Base-by-base conservation (phyloP, 805 yeast genomes). In the Candida odintsovae region DNA sequence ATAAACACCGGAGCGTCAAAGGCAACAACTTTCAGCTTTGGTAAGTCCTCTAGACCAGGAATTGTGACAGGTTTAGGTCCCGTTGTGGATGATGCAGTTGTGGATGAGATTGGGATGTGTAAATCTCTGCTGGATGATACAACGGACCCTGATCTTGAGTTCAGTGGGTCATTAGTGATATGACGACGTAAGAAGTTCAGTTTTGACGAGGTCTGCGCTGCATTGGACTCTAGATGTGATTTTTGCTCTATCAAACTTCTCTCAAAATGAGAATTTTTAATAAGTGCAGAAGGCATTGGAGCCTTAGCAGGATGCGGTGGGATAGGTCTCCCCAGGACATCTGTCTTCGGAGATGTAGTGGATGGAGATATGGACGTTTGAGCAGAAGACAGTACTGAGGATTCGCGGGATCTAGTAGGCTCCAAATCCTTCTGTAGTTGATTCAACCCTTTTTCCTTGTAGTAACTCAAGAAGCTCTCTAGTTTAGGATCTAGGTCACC, bases 1-100 rank as follows among this genome's bases (percentile, higher is more conserved):
- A 76, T 77, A 57, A 88, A 81, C 15, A 87, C 83, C 31, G 85
- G 85, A 5, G 85, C 71, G 3, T 90, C 88, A 67, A 90, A 90
- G 0, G 83, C 74, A 6, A 89, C 95, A 53, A 87, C 73, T 50
- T 78, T 76, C 60, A 87, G 50, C 7, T 62, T 58, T 43, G 66
- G 66, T 1, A 71, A 39, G 31, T 76, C 47, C 41, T 69, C 74
- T 40, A 72, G 50, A 0, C 77, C 77, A 2, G 77, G 77, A 11
- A 63, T 62, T 6, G 38, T 26, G 23, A 49, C 43, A 6, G 20
- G 12, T 11, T 33, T 33, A 9, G 9, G 35, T 31, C 20, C 20
- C 12, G 13, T 33, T 28, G 31, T 28, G 31, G 31, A 28, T 13
- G n/a, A 21, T 19, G 45, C 31, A 18, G 40, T 31, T 40, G 12